phyloP scores from a whole-genome alignment of 2,329 filamentous ascomycete species.

The Cladosporium sp. region DNA sequence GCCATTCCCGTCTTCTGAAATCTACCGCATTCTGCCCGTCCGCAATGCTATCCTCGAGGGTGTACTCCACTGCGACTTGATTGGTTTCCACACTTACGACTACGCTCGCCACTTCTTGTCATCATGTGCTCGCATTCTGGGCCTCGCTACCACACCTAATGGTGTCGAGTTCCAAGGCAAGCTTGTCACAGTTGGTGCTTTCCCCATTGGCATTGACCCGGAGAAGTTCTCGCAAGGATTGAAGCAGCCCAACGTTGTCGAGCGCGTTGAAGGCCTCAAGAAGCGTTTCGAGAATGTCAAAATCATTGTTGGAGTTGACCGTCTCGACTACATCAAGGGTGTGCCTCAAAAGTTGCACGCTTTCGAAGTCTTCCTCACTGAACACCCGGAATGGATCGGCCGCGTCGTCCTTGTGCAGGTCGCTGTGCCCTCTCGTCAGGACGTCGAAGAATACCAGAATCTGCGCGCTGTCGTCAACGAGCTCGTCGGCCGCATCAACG shows the following conservation, averaged over 20 bases:
- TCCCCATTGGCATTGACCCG: slow-evolving; percentile 95
- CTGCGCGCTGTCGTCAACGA: slow-evolving; percentile 93
- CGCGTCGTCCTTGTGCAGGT: slow-evolving; percentile 96
- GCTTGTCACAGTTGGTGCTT: slow-evolving; percentile 87
- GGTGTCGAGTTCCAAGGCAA: slow-evolving; percentile 87
- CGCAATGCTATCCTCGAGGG: slow-evolving; percentile 83
- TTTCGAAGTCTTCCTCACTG: slow-evolving; percentile 91
- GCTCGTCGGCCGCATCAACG: slow-evolving; percentile 93
- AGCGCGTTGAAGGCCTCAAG: slow-evolving; percentile 77
- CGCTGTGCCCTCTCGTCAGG: slow-evolving; percentile 87
- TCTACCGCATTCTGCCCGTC: slow-evolving; percentile 92
- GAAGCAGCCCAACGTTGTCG: slow-evolving; percentile 77
- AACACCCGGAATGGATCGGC: slow-evolving; percentile 96
- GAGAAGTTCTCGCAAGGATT: slow-evolving; percentile 92
- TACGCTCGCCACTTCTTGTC: slow-evolving; percentile 97
- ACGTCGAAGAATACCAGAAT: slow-evolving; percentile 98
- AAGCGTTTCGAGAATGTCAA: slow-evolving; percentile 95
- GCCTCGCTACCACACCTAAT: slow-evolving; percentile 78
- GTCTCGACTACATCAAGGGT: slow-evolving; percentile 97
- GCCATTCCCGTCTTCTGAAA: slow-evolving; percentile 93
- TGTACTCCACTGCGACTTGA: slow-evolving; percentile 86
- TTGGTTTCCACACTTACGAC: slow-evolving; percentile 98
- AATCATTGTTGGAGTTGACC: slow-evolving; percentile 93
- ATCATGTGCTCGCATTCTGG: slow-evolving; percentile 88
- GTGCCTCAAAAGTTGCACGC: slow-evolving; percentile 97